Evolutionary conservation across 257 asterid species (phyloP).

Genomic region (Solanum sejunctum): DNA sequence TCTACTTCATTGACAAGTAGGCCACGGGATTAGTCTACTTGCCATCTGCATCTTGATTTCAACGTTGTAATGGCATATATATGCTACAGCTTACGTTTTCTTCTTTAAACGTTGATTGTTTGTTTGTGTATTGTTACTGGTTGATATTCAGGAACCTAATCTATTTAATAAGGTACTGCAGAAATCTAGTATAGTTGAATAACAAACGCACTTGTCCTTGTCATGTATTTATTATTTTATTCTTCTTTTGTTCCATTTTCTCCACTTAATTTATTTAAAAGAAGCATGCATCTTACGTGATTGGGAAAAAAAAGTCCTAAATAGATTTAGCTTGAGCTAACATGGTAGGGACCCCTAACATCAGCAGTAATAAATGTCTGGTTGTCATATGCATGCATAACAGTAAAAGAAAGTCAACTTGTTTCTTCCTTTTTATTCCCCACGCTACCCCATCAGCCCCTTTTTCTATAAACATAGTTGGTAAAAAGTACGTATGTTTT

Average conservation of each 20-base stretch:
- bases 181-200: neutral
- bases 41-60: neutral
- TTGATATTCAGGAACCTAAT: neutral
- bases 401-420: neutral
- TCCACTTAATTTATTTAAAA: neutral
- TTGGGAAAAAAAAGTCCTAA: neutral
- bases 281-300: neutral
- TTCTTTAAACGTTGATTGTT: neutral
- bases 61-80: neutral
- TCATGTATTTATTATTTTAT: neutral
- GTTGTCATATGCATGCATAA: neutral
- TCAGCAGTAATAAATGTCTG: neutral
- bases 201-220: neutral
- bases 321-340: neutral
- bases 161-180: neutral
- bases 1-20: neutral
- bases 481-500: neutral
- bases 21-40: neutral
- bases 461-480: neutral
- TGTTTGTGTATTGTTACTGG: neutral
- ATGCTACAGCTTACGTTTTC: neutral
- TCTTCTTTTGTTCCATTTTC: neutral
- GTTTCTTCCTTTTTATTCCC: neutral
- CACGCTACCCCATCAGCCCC: neutral
- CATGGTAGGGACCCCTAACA: constrained; percentile 1